Base-by-base conservation (phyloP, 2,329 filamentous ascomycete genomes). In the Dendryphion nanum region DNA sequence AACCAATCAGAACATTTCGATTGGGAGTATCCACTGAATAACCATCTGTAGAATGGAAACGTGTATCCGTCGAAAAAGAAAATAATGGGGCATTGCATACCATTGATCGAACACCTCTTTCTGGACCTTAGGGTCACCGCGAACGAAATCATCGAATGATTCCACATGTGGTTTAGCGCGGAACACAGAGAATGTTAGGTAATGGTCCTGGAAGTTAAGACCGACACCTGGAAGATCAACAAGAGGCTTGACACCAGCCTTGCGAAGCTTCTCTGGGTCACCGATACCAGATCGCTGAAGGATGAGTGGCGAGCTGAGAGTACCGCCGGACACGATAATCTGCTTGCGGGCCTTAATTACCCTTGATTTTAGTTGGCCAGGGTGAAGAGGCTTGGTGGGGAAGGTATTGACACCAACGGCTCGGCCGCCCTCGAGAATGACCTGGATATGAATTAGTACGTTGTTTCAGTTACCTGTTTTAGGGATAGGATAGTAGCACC, bases 81-180 rank as follows among this genome's bases (percentile, higher is more conserved):
- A n/a, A n/a, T n/a, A n/a, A n/a, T n/a, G n/a, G n/a, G n/a, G n/a
- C n/a, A n/a, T n/a, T n/a, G n/a, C n/a, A n/a, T n/a, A n/a, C 86
- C 86, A 90, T 60, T 89, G 84, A 1, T 87, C 77, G 44, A 81
- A 89, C 6, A 89, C 82, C 47, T 68, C 76, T 67, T 88, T 84
- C 63, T 91, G 86, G 0, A 82, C 75, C 40, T 83, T 79, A 0
- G 85, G 83, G 23, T 84, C 83, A 28, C 86, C 86, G 33, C 86
- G 79, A 6, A 83, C 75, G 57, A 90, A 90, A 61, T 90, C 86
- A 53, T 90, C 86, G 48, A 91, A 91, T 8, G 80, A 85, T 59
- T 91, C 86, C 0, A 81, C 81, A 4, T 83, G 79, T 5, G 85
- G 85, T 69, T 86, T 88, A 14, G 85, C 85, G 10, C 85, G 77